Conservation (phyloP, 148 eudicot genomes). For the Bassia scoparia region DNA sequence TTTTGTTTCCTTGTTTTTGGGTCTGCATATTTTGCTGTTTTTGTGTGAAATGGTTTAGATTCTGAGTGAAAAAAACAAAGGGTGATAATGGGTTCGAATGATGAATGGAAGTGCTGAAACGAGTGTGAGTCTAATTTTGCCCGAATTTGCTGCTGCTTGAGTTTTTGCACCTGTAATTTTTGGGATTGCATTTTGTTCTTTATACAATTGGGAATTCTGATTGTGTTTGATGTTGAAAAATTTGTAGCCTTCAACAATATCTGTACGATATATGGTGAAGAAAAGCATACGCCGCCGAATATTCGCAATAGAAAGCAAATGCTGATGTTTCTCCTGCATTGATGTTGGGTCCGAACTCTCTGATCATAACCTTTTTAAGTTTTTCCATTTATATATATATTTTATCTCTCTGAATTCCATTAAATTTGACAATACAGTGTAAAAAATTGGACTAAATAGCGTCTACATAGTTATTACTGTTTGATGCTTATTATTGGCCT, state of each 20-base stretch:
- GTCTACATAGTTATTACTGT: not conserved
- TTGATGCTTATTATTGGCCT: not conserved
- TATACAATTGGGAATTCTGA: not conserved
- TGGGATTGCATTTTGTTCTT: not conserved
- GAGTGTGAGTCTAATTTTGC: slow-evolving; percentile 27
- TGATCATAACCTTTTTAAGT: not conserved
- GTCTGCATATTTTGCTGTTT: not conserved
- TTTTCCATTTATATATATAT: not conserved
- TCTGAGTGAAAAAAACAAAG: not conserved
- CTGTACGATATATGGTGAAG: slow-evolving; percentile 34
- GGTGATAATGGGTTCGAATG: slow-evolving; percentile 24
- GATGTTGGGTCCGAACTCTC: slow-evolving; percentile 33
- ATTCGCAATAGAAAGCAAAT: slow-evolving; percentile 38
- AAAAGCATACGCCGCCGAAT: slow-evolving; percentile 34
- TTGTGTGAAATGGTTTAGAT: not conserved
- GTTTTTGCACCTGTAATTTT: not conserved
- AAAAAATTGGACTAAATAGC: not conserved
- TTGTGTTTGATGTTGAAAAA: not conserved
- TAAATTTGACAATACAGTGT: not conserved
- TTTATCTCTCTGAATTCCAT: not conserved
- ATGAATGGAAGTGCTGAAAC: slow-evolving; percentile 33
- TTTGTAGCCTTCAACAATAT: slow-evolving; percentile 31
- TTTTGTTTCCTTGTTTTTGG: slow-evolving; percentile 12
- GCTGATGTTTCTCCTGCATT: slow-evolving; percentile 17
- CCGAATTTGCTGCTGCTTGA: not conserved